These are phyloP conservation scores for Castanea crenata DNA, from an alignment of 306 rosid species.

Conservation along the genomic window DNA sequence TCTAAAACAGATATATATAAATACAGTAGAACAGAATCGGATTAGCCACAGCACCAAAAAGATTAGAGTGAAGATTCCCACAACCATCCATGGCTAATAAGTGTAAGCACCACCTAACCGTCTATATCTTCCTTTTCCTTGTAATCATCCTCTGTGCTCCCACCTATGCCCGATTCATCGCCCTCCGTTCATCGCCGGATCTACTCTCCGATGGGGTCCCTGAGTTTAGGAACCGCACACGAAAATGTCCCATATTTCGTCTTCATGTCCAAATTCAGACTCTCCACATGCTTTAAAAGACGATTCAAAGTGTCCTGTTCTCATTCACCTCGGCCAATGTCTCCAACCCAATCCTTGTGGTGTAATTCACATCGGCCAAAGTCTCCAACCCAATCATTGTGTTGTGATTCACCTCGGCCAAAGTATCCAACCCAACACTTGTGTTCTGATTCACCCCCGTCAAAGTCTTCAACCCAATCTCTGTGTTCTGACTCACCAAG, in stretches of 20 bases:
- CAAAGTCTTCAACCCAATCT: background rate
- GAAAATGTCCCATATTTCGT: background rate
- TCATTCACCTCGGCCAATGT: no score
- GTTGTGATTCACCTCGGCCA: no score
- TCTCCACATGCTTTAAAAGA: conserved; percentile 6
- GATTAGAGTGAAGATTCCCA: no score
- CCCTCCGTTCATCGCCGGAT: conserved; percentile 19
- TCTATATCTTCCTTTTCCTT: conserved; percentile 21
- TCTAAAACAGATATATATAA: no score
- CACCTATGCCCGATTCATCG: no score
- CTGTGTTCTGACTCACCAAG: no score
- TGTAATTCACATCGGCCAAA: no score
- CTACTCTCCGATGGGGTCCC: conserved; percentile 29
- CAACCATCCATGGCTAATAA: background rate
- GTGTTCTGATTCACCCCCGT: background rate
- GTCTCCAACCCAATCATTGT: no score
- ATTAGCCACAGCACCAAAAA: no score
- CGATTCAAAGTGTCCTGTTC: no score
- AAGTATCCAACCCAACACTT: no score
- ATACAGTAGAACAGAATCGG: no score
- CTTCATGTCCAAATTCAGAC: background rate
- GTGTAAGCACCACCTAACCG: background rate
- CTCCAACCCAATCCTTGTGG: background rate
- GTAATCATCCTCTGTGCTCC: background rate
- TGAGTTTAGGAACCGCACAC: conserved; percentile 21